Base-by-base conservation (phyloP, 306 rosid genomes). In the Prunus fruticosa region DNA sequence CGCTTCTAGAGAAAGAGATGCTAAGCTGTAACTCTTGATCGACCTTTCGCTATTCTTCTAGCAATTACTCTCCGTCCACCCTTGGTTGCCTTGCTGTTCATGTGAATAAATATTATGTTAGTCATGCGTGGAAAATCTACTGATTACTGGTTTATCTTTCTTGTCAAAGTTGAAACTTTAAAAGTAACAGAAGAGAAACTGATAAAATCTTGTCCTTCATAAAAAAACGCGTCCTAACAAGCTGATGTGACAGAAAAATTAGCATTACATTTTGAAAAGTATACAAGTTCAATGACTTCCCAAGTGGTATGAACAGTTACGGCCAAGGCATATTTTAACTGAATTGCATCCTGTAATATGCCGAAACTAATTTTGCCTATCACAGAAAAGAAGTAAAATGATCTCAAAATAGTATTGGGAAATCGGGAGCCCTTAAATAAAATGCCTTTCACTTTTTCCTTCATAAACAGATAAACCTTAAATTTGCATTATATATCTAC, bases 51-150 rank as follows among this genome's bases (percentile, higher is more conserved):
- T 73, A 95, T 84, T 82, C 99, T 92, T 77, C 93, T 89, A 58
- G 96, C 96, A 76, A 92, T 95, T 46, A 95, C 97, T 83, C 69
- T 92, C 67, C 91, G 87, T 74, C 97, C 98, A 78, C 98, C 97
- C 82, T 84, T 95, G 84, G 96, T 95, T 84, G 95, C 97, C 80
- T 95, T 95, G 74, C 97, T 95, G 93, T 74, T 82, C 88, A 87
- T 71, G 74, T 72, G 72, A 38, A 74, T 77, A 79, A 41, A 66
- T 60, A 38, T 38, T 38, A 22, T 45, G 32, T 57, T 19, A 74
- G 5, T 64, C 19, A 74, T 77, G 30, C 41, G 41, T 45, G 71
- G 3, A 50, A 54, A 69, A 67, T 68, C 64, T 54, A 67, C 50
- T 56, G 9, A 22, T 72, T 12, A 41, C 45, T 56, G 11, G 49